Evolutionary conservation across 768 basidiomycete genomes (phyloP), one percentile per base, ranked within the genome.

Genomic region (Mycena metata): DNA sequence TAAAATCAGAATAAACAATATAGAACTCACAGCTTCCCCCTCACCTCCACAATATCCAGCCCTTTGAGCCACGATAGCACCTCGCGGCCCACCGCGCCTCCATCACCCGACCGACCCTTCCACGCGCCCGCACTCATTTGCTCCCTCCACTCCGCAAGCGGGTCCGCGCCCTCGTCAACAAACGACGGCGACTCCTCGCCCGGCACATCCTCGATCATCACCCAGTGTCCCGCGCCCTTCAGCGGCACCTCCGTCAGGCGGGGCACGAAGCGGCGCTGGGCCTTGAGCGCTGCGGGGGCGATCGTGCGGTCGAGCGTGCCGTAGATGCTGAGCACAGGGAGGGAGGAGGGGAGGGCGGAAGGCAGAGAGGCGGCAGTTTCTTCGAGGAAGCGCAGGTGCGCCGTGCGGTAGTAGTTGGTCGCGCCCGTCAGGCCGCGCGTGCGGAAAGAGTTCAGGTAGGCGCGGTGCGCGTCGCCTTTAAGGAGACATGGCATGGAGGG

Each of bases 341-440:
- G 82, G 68, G 86, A 79, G 13, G 79, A 47, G 1, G 77, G 81
- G 23, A 89, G 80, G 9, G 47, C 6, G 11, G 52, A 5, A 36
- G 46, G 12, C 33, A 52, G 23, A 45, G 60, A 4, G 16, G 35
- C n/a, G 8, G 54, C 42, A 0, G 94, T 91, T 77, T 95, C 93
- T 19, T 92, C 87, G 12, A 12, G 13, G 74, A 85, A 86, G n/a
- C 91, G 86, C 66, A 82, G 66, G 66, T 83, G 83, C 15, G 81
- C 76, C 2, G 91, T 93, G 36, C 92, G 86, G 70, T 94, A 94
- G 75, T 92, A 95, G 64, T 91, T 91, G n/a, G 93, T 77, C 4
- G 93, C 91, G 2, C 91, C 92, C 21, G 83, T 81, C 88, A 95
- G 88, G 19, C 85, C 86, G 60, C 83, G 80, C 26, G 78, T 90